Evolutionary conservation across 2,329 filamentous ascomycete species (phyloP), one percentile per base, ranked within the genome.

Genomic region (Aspergillus pseudoglaucus): DNA sequence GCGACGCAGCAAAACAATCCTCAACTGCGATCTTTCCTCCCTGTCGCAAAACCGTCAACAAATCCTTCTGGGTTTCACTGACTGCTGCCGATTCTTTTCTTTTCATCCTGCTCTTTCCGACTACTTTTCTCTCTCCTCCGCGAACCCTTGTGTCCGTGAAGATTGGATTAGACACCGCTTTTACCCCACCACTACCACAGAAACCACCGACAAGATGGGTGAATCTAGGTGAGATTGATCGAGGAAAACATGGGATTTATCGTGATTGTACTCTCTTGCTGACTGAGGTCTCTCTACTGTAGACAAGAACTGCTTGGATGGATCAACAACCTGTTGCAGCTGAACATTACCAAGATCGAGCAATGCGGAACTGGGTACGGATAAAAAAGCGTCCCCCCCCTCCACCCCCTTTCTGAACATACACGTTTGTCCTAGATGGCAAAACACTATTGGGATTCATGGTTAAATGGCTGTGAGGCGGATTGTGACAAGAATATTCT

Each of bases 261-360:
- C n/a, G n/a, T n/a, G n/a, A n/a, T 30, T 49, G 48, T 45, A 44
- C 41, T 49, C 46, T 33, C 37, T 37, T 45, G 47, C 53, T 49
- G 41, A 47, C 18, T 46, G 53, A 49, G 14, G 33, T 38, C 22
- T 46, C 45, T 25, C 32, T n/a, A 39, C 27, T 55, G 50, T 41
- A 97, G 93, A 78, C 93, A 98, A 75, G 93, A 98, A 77, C 83
- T 98, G 61, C 79, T 98, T 61, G 81, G 84, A 75, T 98, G 93
- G 93, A 78, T 97, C 59, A 98, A 98, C 79, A 91, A 88, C 79
- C 87, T 98, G 54, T 84, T 98, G 45, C 90, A 96, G 76, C 85
- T 98, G 65, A 98, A 97, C 76, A 84, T 98, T 63, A 97, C 87
- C 63, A 97, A 96, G 75, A 89, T 98, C 69, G 93, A 98, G 77